A percentile compares a stretch with the other conserved stretches of the same genome.
phyloP scores from a whole-genome alignment of 257 asterid genomes.

The Linderniella brevidens region DNA sequence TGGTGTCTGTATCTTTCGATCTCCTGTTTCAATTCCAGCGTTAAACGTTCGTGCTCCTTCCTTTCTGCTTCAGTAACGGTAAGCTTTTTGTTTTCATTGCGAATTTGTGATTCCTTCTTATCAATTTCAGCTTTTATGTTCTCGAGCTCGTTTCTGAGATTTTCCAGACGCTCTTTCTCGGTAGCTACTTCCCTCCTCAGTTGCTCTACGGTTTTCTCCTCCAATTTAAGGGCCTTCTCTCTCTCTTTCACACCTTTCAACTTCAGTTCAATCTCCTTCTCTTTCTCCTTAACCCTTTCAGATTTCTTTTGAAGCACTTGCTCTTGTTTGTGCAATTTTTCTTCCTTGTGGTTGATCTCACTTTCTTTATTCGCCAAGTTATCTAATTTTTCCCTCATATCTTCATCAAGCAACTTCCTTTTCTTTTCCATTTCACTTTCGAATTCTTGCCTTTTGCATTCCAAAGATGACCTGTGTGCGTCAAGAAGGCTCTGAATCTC shows the following conservation, averaged over 20 bases:
- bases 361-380: constrained; percentile 32
- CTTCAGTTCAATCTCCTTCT: constrained; percentile 39
- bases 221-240: constrained; percentile 45
- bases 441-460: constrained; percentile 30
- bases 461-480: constrained; percentile 36
- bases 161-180: constrained; percentile 35
- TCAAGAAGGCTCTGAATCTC: constrained; percentile 66
- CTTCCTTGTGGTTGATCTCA: constrained; percentile 52
- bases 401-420: constrained; percentile 37
- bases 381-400: constrained; percentile 28
- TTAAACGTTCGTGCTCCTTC: constrained; percentile 35
- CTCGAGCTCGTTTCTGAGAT: constrained; percentile 36
- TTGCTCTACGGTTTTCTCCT: constrained; percentile 30
- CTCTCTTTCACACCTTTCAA: constrained; percentile 44
- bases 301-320: constrained; percentile 43
- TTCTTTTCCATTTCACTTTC: constrained; percentile 41
- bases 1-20: constrained; percentile 40
- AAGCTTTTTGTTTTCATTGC: constrained; percentile 36
- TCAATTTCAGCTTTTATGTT: constrained; percentile 38
- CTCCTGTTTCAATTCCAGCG: constrained; percentile 49
- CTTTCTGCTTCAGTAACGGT: constrained; percentile 35
- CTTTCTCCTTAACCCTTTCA: constrained; percentile 60
- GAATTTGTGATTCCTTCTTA: constrained; percentile 29
- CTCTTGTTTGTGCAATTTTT: constrained; percentile 47
- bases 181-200: constrained; percentile 25